Percentiles rank a stretch among this genome's conserved stretches.
Conservation (phyloP, 192 early-diverging fungal species). For the Coemansia umbellata region DNA sequence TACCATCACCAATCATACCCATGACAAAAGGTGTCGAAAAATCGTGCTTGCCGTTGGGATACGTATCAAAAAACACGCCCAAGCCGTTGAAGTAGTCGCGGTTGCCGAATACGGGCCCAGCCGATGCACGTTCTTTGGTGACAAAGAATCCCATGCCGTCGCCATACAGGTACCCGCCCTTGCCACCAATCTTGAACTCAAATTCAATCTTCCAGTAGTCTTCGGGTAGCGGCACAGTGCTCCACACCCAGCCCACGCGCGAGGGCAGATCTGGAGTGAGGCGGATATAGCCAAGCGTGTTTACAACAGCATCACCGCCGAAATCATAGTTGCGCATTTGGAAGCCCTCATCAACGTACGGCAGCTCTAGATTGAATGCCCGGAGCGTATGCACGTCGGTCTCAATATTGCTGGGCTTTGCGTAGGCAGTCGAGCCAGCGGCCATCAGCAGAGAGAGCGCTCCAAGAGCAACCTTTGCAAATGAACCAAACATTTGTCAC, state of each 20-base stretch:
- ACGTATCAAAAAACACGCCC: conserved; percentile 97
- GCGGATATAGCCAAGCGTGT: conserved; percentile 82
- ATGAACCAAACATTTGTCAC: conserved; percentile 31
- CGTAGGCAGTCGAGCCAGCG: conserved; percentile 1
- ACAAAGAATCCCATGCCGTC: conserved; percentile 98
- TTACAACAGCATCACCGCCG: conserved; percentile 86
- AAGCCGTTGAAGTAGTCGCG: conserved; percentile 84
- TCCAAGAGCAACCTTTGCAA: conserved; percentile 27
- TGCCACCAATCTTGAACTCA: conserved; percentile 84
- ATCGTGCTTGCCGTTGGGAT: conserved; percentile 71
- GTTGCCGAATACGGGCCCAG: conserved; percentile 88
- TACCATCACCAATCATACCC: conserved; percentile 92
- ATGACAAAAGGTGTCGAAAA: conserved; percentile 82
- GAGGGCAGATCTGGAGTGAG: conserved; percentile 78
- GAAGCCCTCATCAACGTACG: conserved; percentile 64
- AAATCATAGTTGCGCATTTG: conserved; percentile 92
- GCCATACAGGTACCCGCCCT: conserved; percentile 72
- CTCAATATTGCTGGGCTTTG: conserved; percentile 25
- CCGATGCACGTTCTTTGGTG: conserved; percentile 62
- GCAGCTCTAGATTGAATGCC: conserved; percentile 33
- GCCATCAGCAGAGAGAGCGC: conserved; percentile 16
- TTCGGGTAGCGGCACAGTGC: conserved; percentile 25
- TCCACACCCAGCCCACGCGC: conserved; percentile 82
- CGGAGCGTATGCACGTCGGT: conserved; percentile 37
- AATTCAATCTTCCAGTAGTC: conserved; percentile 77